Evolutionary conservation across 169 alveolate species (phyloP), one percentile per base, ranked within the genome.

Genomic region (Cryptosporidium tyzzeri): DNA sequence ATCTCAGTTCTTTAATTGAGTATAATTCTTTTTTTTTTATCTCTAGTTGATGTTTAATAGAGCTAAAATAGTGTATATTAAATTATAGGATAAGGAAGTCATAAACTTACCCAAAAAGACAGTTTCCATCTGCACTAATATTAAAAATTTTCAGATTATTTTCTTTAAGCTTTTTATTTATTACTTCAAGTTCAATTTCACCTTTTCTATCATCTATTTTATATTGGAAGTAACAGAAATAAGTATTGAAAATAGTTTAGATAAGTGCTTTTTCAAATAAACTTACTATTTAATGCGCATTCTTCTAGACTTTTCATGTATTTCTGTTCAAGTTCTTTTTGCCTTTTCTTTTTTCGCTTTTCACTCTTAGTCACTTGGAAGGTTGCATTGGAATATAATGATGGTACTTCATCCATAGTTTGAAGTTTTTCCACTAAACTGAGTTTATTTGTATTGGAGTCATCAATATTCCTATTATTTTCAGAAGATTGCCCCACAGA

Each of bases 41-140:
- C 41, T 75, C 86, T 8, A 75, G 41, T 39, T 75, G 86, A 7
- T 75, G 86, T 44, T 59, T 75, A 75, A 75, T 75, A 18, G 86
- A 55, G 21, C 86, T 75, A 59, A 35, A 5, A 23, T 41, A 7
- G 44, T 26, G 21, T 29, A 26, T 16, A 14, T 31, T n/a, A 21
- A 53, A 50, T n/a, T 10, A n/a, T 2, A 55, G 1, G 6, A 26
- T n/a, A 10, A 37, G 33, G 9, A 1, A 8, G 12, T 35, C 4
- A 5, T 31, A 41, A 35, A 75, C 86, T 75, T 75, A 75, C 86
- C 86, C 86, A 75, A 75, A 75, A 26, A 75, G 73, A 61, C 86
- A 75, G 23, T 75, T 75, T 26, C 86, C 86, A 37, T 75, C 86
- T 0, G 86, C 55, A 59, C 59, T 37, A 23, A 75, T 75, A 21